A percentile compares a stretch with the other conserved stretches of the same genome.
Conservation (phyloP, 2,329 filamentous ascomycete species). For the Aspergillus terreus region DNA sequence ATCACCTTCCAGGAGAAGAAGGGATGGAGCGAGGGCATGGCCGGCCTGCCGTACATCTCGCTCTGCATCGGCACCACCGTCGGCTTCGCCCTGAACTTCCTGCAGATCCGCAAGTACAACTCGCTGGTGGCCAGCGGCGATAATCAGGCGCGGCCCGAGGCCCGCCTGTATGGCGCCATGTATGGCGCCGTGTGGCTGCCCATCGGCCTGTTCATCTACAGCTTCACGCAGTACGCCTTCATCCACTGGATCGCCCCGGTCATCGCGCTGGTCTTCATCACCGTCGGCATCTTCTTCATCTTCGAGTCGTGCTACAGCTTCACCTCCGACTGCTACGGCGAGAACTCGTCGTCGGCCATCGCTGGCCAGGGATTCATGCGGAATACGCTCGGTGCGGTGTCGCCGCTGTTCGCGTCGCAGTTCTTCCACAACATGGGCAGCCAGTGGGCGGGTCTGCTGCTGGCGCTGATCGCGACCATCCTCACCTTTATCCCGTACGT, state of each 20-base stretch:
- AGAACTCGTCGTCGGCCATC: constrained; percentile 38
- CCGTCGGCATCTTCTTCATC: constrained; percentile 53
- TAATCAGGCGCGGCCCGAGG: constrained; percentile 39
- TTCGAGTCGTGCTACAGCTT: constrained; percentile 44
- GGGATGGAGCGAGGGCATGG: constrained; percentile 50
- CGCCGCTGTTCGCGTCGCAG: constrained; percentile 50
- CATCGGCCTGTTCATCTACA: constrained; percentile 52
- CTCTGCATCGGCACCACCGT: constrained; percentile 48
- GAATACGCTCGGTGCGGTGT: constrained; percentile 52
- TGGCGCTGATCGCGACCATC: constrained; percentile 45
- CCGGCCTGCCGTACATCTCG: constrained; percentile 51
- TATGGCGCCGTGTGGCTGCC: constrained; percentile 47
- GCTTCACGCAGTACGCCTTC: constrained; percentile 50
- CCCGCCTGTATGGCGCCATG: constrained; percentile 49
- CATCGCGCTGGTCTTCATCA: constrained; percentile 49
- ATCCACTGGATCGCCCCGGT: constrained; percentile 49
- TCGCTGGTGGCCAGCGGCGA: constrained; percentile 31
- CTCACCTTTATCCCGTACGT: constrained; percentile 29
- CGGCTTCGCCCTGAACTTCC: constrained; percentile 47
- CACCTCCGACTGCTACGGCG: constrained; percentile 52
- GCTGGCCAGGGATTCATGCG: constrained; percentile 52
- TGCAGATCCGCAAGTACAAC: constrained; percentile 52
- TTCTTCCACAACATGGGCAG: constrained; percentile 54
- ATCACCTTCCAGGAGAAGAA: constrained; percentile 52
- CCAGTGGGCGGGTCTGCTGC: constrained; percentile 50